Evolutionary conservation across 192 early-diverging fungal species (phyloP), one percentile per base, ranked within the genome.

Genomic region (Allomyces arbusculus): DNA sequence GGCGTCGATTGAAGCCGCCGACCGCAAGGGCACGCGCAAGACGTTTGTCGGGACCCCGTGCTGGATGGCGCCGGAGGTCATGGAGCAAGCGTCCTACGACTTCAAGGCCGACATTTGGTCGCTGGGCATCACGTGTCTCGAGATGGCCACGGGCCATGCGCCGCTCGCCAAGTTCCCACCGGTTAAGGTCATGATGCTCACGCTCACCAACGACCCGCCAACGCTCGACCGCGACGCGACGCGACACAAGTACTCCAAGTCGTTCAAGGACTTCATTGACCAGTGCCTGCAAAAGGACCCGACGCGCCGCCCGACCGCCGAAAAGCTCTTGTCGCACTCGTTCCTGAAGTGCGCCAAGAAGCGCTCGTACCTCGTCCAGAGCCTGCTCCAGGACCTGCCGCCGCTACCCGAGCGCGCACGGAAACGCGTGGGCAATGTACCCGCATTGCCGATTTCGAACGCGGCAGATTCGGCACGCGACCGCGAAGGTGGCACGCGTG

Each of bases 21-120:
- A 86, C 61, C 71, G 83, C 33, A 74, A 74, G 24, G 80, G 78
- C 10, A 68, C 73, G 68, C 71, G 85, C 66, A 84, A 82, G 73
- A 87, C 85, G 19, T 87, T 87, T 76, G 85, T 87, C 19, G 85
- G 85, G 24, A 87, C 85, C 44, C 80, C 80, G 70, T 78, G 69
- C 62, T 62, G 67, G 79, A 82, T 86, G 82, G 81, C 84, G 45
- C 82, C 89, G 8, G 82, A 92, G 70, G 89, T 92, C n/a, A 92
- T 92, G 91, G 87, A 92, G 66, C 91, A 92, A 69, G 79, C 81
- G 12, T 88, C 86, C 1, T 92, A 92, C 74, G 86, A 91, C 69
- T 90, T 84, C 69, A 90, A 90, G 70, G 91, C 91, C 3, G 91
- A 92, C 69, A 89, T 92, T 63, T 92, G 91, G 91, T 86, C 83